A percentile compares a stretch with the other conserved stretches of the same genome.
Evolutionary conservation across 2,329 filamentous ascomycete genomes (phyloP).

Genomic region (Cryphonectria parasitica): DNA sequence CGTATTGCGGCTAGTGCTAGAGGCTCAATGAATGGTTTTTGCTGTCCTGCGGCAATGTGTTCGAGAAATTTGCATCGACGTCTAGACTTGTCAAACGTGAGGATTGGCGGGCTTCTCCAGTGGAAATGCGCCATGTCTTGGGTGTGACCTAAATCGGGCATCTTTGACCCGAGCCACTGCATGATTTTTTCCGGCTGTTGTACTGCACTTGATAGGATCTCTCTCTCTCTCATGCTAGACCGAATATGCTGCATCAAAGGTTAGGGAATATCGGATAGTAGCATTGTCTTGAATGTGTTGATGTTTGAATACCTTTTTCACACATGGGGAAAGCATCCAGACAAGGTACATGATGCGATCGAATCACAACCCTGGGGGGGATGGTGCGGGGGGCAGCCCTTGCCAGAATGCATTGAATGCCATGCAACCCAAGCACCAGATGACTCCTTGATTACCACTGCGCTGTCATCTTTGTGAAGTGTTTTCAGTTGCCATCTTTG

Average conservation of each 20-base stretch:
- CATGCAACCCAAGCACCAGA: background rate
- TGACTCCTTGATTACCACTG: background rate
- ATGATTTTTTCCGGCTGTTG: background rate
- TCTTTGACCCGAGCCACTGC: slow-evolving; percentile 12
- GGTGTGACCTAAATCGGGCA: slow-evolving; percentile 13
- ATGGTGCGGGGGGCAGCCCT: background rate
- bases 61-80: background rate
- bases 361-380: too few species aligned
- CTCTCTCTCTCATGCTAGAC: background rate
- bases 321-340: background rate
- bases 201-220: background rate
- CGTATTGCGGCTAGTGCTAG: background rate
- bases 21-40: background rate
- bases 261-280: background rate
- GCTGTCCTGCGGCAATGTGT: background rate
- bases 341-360: background rate
- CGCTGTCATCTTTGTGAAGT: background rate
- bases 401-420: background rate
- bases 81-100: background rate
- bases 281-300: background rate
- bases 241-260: background rate
- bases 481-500: background rate
- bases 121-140: slow-evolving; percentile 3
- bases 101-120: slow-evolving; percentile 17
- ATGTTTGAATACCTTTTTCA: background rate